phyloP scores from a whole-genome alignment of 805 yeast genomes.

The Nakazawaea peltata region DNA sequence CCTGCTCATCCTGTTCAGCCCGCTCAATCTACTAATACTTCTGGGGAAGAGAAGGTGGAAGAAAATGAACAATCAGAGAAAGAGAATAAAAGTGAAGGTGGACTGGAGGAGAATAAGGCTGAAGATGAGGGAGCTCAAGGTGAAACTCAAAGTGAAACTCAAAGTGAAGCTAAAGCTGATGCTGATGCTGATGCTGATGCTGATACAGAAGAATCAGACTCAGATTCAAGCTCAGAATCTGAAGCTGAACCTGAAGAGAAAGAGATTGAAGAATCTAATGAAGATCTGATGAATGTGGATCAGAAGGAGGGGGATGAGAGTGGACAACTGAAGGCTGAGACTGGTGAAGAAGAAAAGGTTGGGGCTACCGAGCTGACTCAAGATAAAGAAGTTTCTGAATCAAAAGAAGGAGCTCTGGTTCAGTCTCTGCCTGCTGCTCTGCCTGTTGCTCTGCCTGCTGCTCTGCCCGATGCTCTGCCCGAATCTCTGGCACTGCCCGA shows the following conservation, averaged over 20 bases:
- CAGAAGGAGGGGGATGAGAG: no score
- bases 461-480: no score
- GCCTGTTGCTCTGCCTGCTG: no score
- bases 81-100: conserved; percentile 15
- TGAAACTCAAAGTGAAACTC: conserved; percentile 14
- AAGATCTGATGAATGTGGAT: no score
- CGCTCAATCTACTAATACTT: no score
- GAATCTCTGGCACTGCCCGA: neutral
- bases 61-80: neutral
- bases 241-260: conserved; percentile 16
- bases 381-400: no score
- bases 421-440: no score
- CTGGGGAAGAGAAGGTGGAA: conserved; percentile 4
- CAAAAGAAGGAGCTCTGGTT: no score
- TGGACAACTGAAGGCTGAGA: no score
- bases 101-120: conserved; percentile 16
- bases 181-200: conserved; percentile 1
- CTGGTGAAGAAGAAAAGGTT: no score
- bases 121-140: conserved; percentile 12
- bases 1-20: no score
- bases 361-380: no score
- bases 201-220: conserved; percentile 2
- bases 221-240: conserved; percentile 15
- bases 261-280: neutral
- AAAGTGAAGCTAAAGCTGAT: conserved; percentile 9